phyloP scores from a whole-genome alignment of 2,329 filamentous ascomycete species.

The Aspergillus amoenus region DNA sequence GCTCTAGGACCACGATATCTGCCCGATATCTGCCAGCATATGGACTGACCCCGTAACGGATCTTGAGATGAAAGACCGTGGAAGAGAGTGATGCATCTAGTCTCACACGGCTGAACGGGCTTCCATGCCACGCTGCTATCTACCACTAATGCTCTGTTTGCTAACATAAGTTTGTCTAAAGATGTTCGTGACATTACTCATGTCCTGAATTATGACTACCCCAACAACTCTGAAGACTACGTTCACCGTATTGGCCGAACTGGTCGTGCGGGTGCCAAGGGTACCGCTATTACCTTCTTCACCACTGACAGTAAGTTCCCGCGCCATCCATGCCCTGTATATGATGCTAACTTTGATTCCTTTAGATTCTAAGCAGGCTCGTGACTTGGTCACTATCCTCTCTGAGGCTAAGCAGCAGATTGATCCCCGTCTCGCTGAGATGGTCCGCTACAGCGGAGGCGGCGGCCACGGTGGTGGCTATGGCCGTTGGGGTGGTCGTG shows the following conservation, averaged over 20 bases:
- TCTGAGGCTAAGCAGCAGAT: slow-evolving; percentile 97
- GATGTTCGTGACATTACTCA: slow-evolving; percentile 99
- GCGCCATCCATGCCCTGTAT: slow-evolving; percentile 14
- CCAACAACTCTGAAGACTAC: slow-evolving; percentile 80
- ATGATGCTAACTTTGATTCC: slow-evolving; percentile 12
- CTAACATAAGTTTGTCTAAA: slow-evolving; percentile 78
- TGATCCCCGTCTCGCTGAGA: slow-evolving; percentile 91
- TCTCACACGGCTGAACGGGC: slow-evolving; percentile 61
- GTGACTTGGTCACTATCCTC: slow-evolving; percentile 90
- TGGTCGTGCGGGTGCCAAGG: slow-evolving; percentile 75
- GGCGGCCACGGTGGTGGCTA: slow-evolving; percentile 69
- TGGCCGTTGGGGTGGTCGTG: slow-evolving; percentile 60
- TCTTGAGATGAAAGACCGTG: slow-evolving; percentile 46
- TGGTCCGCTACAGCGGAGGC: slow-evolving; percentile 87
- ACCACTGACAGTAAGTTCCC: slow-evolving; percentile 93
- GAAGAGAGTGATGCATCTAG: slow-evolving; percentile 61
- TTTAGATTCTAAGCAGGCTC: slow-evolving; percentile 88
- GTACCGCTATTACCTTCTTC: slow-evolving; percentile 97
- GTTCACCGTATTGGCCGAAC: slow-evolving; percentile 69
- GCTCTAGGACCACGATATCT: slow-evolving; percentile 64
- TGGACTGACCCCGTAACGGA: slow-evolving; percentile 49
- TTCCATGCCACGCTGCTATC: slow-evolving; percentile 44
- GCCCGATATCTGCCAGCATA: slow-evolving; percentile 58
- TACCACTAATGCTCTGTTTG: slow-evolving; percentile 55
- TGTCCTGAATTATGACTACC: slow-evolving; percentile 99